These are phyloP conservation scores for Fusarium decemcellulare DNA, from an alignment of 2,329 filamentous ascomycete species.

Conservation along the genomic window DNA sequence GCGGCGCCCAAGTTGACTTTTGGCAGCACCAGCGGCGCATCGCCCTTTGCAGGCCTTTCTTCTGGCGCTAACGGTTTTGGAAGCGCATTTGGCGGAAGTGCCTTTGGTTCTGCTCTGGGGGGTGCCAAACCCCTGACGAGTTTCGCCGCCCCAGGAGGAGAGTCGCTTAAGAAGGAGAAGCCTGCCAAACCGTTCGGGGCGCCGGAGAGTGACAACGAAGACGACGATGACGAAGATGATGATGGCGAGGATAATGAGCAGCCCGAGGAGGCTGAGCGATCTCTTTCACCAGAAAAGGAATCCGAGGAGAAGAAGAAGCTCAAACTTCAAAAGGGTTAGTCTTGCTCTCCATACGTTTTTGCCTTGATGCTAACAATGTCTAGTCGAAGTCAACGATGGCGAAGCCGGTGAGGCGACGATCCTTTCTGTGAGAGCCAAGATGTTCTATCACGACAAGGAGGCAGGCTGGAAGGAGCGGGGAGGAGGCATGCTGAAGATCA, in stretches of 20 bases:
- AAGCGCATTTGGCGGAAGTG: conserved; percentile 56
- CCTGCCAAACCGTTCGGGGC: conserved; percentile 83
- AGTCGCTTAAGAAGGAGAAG: conserved; percentile 68
- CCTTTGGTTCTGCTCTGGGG: conserved; percentile 55
- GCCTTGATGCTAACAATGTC: conserved; percentile 44
- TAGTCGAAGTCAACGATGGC: conserved; percentile 84
- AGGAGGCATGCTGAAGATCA: conserved; percentile 86
- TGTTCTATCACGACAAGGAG: conserved; percentile 82
- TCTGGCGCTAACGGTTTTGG: conserved; percentile 65
- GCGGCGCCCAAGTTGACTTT: conserved; percentile 67
- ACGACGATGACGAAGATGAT: conserved; percentile 57
- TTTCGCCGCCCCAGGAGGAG: conserved; percentile 76
- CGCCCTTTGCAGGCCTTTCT: conserved; percentile 64
- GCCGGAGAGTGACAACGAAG: conserved; percentile 75
- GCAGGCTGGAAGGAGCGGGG: conserved; percentile 92
- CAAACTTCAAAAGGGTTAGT: conserved; percentile 79
- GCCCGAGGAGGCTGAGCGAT: conserved; percentile 63
- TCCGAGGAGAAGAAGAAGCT: conserved; percentile 76
- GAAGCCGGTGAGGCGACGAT: conserved; percentile 86
- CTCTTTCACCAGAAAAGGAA: conserved; percentile 65
- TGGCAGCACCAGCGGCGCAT: conserved; percentile 56
- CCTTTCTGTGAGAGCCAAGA: conserved; percentile 83
- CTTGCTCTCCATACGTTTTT: background rate
- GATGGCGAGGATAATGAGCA: conserved; percentile 58
- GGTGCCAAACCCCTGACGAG: conserved; percentile 68